Conservation (phyloP, 2,329 filamentous ascomycete species). For the Diplodia intermedia region DNA sequence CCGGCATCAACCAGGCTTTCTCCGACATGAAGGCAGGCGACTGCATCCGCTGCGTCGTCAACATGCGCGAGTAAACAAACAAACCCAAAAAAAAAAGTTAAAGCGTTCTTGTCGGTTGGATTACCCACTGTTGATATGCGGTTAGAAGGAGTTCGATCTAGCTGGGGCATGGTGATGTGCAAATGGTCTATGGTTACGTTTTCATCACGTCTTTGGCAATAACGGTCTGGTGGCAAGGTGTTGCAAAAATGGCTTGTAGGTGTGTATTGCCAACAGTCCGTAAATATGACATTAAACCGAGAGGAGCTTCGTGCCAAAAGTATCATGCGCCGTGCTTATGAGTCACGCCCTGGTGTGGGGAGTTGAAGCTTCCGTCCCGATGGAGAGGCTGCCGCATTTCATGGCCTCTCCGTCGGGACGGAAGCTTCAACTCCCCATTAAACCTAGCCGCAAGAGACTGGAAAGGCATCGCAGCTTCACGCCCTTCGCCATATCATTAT, state of each 20-base stretch:
- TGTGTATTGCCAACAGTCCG: constrained; percentile 8
- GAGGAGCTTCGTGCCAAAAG: not conserved
- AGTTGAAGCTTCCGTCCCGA: constrained; percentile 9
- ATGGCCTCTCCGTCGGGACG: not conserved
- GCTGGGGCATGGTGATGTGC: not conserved
- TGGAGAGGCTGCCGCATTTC: not conserved
- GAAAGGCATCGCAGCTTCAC: not conserved
- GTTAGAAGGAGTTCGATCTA: constrained; percentile 11
- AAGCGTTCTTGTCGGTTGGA: not conserved
- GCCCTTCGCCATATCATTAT: not conserved
- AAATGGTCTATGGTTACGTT: constrained; percentile 11
- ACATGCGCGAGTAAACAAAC: constrained; percentile 53
- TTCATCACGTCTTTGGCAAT: not conserved
- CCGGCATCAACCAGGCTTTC: constrained; percentile 88
- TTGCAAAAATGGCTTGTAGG: constrained; percentile 13
- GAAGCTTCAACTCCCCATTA: constrained; percentile 5
- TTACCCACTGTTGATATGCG: not conserved
- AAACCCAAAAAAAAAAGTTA: not conserved
- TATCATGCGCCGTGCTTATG: not conserved
- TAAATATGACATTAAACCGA: constrained; percentile 9
- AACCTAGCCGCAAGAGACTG: not conserved
- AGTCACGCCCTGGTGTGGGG: not conserved
- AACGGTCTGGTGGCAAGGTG: not conserved
- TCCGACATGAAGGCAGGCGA: constrained; percentile 94
- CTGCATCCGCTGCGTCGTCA: constrained; percentile 94